Percentiles rank a stretch among this genome's conserved stretches.
phyloP scores from a whole-genome alignment of 169 alveolate genomes.

The Cryptosporidium parvum region DNA sequence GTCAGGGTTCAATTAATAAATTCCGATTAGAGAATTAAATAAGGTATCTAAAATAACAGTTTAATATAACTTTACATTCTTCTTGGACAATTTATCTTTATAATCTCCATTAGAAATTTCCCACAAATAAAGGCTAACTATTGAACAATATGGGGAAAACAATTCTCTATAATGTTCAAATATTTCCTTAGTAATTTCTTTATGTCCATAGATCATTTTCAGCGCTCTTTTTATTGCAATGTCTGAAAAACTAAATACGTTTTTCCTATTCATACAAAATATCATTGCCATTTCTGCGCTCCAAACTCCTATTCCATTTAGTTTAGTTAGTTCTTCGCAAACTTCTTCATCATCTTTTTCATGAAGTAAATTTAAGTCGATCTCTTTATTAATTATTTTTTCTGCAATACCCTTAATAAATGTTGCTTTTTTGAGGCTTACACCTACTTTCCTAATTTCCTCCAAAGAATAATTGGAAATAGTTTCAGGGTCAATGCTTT shows the following conservation, averaged over 20 bases:
- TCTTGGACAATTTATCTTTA: background rate
- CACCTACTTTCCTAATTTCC: background rate
- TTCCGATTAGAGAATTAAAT: no score
- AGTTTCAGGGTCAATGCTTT: slow-evolving; percentile 7
- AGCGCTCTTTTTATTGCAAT: slow-evolving; percentile 3
- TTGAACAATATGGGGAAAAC: slow-evolving; percentile 1
- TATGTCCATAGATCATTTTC: slow-evolving; percentile 3
- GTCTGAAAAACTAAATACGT: background rate
- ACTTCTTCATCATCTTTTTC: slow-evolving; percentile 20
- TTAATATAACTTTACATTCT: background rate
- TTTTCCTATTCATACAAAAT: slow-evolving; percentile 16
- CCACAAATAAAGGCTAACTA: slow-evolving; percentile 7
- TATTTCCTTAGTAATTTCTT: background rate
- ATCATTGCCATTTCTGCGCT: slow-evolving; percentile 14
- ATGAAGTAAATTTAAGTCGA: background rate
- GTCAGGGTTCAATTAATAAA: no score
- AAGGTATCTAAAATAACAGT: background rate
- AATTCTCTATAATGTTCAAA: background rate
- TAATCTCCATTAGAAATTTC: background rate
- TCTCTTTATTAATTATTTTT: slow-evolving; percentile 1
- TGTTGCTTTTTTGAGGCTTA: slow-evolving; percentile 1
- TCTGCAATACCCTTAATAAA: background rate
- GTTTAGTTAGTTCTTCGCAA: background rate
- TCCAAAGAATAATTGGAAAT: background rate
- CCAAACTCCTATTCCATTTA: slow-evolving; percentile 11